Base-by-base conservation (phyloP, 495 filamentous ascomycete genomes). In the Trichocladium uniseriatum region DNA sequence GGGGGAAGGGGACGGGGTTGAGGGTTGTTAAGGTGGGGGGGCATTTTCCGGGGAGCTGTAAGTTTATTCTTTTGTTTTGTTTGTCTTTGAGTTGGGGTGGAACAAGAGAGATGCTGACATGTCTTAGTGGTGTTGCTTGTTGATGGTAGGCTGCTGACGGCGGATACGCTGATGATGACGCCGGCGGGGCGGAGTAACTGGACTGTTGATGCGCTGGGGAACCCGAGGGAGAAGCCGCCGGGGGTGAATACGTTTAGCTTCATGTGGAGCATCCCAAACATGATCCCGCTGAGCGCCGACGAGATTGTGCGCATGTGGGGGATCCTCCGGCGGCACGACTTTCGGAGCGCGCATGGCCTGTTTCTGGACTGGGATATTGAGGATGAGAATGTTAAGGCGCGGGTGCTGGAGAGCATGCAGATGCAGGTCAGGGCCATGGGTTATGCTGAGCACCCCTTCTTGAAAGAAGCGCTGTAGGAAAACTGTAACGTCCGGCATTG, bases 201-300 rank as follows among this genome's bases (percentile, higher is more conserved):
- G 69, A 52, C 53, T 6, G 46, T 58, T 14, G 64, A 67, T 43
- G 60, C 65, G 0, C 44, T 63, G 11, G 64, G 66, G 2, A 51
- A 37, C 31, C 39, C 54, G 53, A 64, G 72, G 29, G 52, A 69
- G 13, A 69, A 82, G 19, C 76, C 72, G 4, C 49, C 63, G 6
- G 80, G 77, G 0, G 77, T 80, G 47, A 81, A 75, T 7, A 77
- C 71, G 34, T 91, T 77, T 62, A 60, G 78, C 4, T 89, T 91
- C 65, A 81, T 85, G 80, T 89, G 81, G 80, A 83, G 79, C 16
- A 82, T 83, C 56, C 86, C 86, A 3, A 89, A 91, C 61, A 81
- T 83, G 77, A 87, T 89, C 16, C 86, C 86, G 0, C 73, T 89
- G 5, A 55, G 70, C n/a, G 73, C 80, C 3, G 56, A 66, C 15